Evolutionary conservation across 331 rosid species (phyloP).

Genomic region (Stylosanthes scabra): DNA sequence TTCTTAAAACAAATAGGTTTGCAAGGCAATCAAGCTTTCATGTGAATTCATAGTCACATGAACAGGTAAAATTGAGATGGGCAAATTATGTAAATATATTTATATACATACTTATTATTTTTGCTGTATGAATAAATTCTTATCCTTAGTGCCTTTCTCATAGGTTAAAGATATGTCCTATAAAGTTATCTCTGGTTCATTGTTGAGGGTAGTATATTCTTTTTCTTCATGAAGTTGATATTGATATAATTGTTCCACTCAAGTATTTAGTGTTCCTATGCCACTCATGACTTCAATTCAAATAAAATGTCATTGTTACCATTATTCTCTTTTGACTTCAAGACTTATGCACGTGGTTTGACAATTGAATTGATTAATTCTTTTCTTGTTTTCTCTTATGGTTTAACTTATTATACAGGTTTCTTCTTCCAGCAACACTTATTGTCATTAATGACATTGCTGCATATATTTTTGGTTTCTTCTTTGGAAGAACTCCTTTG

Average conservation of each 20-base stretch:
- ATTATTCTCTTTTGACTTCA: constrained; percentile 12
- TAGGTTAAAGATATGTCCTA: constrained; percentile 1
- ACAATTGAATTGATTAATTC: constrained; percentile 28
- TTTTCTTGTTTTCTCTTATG: constrained; percentile 35
- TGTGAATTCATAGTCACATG: constrained; percentile 26
- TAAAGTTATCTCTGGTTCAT: constrained; percentile 21
- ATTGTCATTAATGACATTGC: constrained; percentile 97
- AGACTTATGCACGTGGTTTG: constrained; percentile 3
- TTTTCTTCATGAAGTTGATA: constrained; percentile 15
- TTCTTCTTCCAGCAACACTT: constrained; percentile 98
- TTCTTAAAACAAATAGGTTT: constrained; percentile 15
- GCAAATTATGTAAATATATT: constrained; percentile 21
- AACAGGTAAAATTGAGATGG: constrained; percentile 33
- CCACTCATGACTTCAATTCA: neutral
- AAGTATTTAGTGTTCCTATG: constrained; percentile 9
- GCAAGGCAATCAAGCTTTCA: constrained; percentile 6
- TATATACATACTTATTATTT: constrained; percentile 18
- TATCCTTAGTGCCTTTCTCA: neutral
- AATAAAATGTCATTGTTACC: neutral
- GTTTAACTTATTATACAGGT: constrained; percentile 65
- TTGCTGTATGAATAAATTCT: neutral
- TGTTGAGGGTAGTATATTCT: constrained; percentile 19
- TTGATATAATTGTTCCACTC: neutral
- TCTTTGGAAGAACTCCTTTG: constrained; percentile 96
- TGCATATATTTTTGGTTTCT: constrained; percentile 94